Conservation (phyloP, 352 stramenopile species). For the Phytophthora pluvialis region DNA sequence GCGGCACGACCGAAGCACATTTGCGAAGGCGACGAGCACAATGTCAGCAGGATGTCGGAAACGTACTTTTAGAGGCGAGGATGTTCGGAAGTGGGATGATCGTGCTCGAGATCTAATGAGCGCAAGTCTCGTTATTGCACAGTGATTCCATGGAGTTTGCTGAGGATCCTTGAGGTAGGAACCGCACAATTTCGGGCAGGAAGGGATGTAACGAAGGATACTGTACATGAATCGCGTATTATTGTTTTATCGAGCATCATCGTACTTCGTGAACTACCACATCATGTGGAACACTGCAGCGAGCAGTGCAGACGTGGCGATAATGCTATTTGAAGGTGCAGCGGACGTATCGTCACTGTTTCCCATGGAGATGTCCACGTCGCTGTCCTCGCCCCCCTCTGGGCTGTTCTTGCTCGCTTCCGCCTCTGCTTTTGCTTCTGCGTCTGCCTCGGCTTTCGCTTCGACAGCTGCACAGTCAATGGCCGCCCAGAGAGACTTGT, state of each 20-base stretch:
- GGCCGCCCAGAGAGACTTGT: conserved; percentile 26
- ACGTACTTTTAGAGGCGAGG: too few relatives aligned
- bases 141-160: too few relatives aligned
- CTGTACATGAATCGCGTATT: background rate
- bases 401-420: conserved; percentile 33
- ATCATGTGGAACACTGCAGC: background rate
- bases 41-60: too few relatives aligned
- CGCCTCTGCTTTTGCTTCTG: conserved; percentile 12
- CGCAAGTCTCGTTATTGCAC: too few relatives aligned
- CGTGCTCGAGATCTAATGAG: too few relatives aligned
- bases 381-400: conserved; percentile 26
- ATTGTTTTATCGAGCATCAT: background rate
- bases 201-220: too few relatives aligned
- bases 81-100: too few relatives aligned
- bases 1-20: too few relatives aligned
- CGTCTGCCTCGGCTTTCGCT: conserved; percentile 22
- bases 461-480: conserved; percentile 22
- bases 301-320: background rate
- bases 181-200: too few relatives aligned
- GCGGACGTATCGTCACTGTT: conserved; percentile 3
- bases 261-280: background rate
- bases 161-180: too few relatives aligned
- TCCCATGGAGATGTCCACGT: conserved; percentile 33
- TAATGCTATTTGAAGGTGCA: background rate
- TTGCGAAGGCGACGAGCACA: too few relatives aligned